Percentiles rank a stretch among this genome's conserved stretches.
phyloP scores from a whole-genome alignment of 257 asterid species.

The Scutellaria baicalensis region DNA sequence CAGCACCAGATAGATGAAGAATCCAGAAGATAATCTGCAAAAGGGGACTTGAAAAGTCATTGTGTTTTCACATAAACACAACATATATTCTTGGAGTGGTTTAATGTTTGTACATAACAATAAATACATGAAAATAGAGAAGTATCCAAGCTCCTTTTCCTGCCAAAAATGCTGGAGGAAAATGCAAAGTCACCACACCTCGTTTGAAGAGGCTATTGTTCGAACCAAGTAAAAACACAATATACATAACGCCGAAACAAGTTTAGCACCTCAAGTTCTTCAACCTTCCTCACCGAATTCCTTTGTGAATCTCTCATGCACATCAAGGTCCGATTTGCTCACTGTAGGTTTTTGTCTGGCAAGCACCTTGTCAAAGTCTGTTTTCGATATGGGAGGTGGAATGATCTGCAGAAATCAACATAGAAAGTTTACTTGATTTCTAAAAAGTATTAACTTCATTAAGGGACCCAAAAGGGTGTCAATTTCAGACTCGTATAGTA shows the following conservation, averaged over 20 bases:
- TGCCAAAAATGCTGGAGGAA: slow-evolving; percentile 24
- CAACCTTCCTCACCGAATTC: slow-evolving; percentile 99
- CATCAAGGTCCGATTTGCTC: slow-evolving; percentile 87
- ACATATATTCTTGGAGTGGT: slow-evolving; percentile 15
- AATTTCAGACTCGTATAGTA: neutral
- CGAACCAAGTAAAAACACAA: slow-evolving; percentile 17
- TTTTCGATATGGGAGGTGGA: slow-evolving; percentile 87
- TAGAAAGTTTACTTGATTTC: neutral
- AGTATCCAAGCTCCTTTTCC: slow-evolving; percentile 16
- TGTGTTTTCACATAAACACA: slow-evolving; percentile 7
- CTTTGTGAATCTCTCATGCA: slow-evolving; percentile 85
- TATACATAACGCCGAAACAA: slow-evolving; percentile 21
- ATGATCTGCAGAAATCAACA: slow-evolving; percentile 45
- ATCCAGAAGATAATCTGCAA: no score
- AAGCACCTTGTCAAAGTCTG: slow-evolving; percentile 89
- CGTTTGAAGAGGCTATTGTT: slow-evolving; percentile 16
- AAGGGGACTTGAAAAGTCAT: no score
- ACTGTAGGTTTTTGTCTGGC: slow-evolving; percentile 92
- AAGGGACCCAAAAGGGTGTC: neutral
- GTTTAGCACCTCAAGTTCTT: slow-evolving; percentile 15
- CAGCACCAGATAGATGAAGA: no score
- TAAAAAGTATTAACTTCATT: neutral
- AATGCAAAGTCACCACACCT: slow-evolving; percentile 8
- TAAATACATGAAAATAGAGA: slow-evolving; percentile 18
- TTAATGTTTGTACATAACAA: slow-evolving; percentile 24